A percentile compares a stretch with the other conserved stretches of the same genome.
Evolutionary conservation across 768 basidiomycete species (phyloP).

Genomic region (Lactarius hatsudake): DNA sequence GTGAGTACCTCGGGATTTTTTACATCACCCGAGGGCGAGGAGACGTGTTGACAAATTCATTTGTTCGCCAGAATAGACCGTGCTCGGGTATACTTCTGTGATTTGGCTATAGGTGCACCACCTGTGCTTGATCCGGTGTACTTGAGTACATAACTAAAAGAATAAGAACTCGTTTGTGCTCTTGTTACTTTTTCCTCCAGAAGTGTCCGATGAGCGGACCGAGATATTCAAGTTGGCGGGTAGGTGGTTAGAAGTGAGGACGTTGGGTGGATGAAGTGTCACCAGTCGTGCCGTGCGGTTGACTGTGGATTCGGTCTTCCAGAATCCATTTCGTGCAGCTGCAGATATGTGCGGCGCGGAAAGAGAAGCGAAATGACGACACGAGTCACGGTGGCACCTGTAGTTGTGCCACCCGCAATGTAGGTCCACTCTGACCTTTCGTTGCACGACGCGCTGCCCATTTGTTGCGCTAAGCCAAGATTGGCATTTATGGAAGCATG

Average conservation of each 20-base stretch:
- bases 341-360: background rate
- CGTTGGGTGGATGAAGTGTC: background rate
- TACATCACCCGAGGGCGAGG: background rate
- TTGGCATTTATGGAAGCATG: background rate
- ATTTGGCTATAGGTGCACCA: slow-evolving; percentile 14
- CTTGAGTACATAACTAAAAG: slow-evolving; percentile 8
- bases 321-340: background rate
- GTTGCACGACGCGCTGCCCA: background rate
- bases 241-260: background rate
- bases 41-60: background rate
- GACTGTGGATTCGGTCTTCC: background rate
- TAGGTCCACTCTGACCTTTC: background rate
- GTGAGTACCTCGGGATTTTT: slow-evolving; percentile 2
- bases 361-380: slow-evolving; percentile 6
- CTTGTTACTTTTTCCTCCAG: background rate
- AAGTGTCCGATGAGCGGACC: background rate
- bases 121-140: slow-evolving; percentile 19
- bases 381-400: background rate
- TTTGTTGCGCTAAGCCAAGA: background rate
- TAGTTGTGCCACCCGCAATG: slow-evolving; percentile 1
- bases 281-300: background rate
- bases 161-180: background rate
- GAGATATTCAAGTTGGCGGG: background rate
- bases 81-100: slow-evolving; percentile 11
- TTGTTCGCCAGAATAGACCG: background rate